Evolutionary conservation across 441 rosid species (phyloP).

Genomic region (Mallotus japonicus): DNA sequence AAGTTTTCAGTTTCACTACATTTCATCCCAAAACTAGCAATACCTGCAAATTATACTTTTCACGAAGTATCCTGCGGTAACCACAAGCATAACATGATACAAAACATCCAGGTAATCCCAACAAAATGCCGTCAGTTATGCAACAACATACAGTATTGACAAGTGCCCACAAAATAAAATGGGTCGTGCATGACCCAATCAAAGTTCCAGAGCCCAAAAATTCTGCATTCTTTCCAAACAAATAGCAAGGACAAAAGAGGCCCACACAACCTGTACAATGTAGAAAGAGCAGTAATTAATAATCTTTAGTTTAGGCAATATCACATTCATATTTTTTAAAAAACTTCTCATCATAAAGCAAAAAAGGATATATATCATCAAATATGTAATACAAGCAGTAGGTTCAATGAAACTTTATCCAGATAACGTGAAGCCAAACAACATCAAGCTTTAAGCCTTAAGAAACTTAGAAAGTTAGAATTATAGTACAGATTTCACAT

Average conservation of each 20-base stretch:
- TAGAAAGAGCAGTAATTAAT: neutral
- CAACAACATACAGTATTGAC: conserved; percentile 72
- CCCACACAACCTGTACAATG: conserved; percentile 59
- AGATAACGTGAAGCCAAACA: neutral
- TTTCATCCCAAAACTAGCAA: conserved; percentile 10
- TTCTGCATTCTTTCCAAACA: conserved; percentile 89
- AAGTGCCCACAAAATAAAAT: conserved; percentile 68
- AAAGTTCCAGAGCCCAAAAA: conserved; percentile 84
- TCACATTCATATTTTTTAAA: neutral
- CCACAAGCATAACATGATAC: conserved; percentile 86
- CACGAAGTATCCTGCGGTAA: conserved; percentile 71
- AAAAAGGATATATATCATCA: neutral
- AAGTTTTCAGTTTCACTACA: neutral
- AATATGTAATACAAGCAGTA: neutral
- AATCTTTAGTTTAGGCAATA: conserved; percentile 8
- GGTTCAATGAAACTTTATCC: neutral
- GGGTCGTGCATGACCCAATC: conserved; percentile 72
- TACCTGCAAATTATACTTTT: conserved; percentile 76
- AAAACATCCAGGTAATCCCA: conserved; percentile 88
- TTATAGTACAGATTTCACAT: no score
- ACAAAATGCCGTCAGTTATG: conserved; percentile 60
- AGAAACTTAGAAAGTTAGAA: neutral
- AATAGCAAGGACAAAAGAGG: conserved; percentile 76
- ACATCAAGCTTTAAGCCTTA: neutral
- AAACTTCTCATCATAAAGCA: neutral